Evolutionary conservation across 352 stramenopile species (phyloP), one percentile per base, ranked within the genome.

Genomic region (Phytophthora macrochlamydospora): DNA sequence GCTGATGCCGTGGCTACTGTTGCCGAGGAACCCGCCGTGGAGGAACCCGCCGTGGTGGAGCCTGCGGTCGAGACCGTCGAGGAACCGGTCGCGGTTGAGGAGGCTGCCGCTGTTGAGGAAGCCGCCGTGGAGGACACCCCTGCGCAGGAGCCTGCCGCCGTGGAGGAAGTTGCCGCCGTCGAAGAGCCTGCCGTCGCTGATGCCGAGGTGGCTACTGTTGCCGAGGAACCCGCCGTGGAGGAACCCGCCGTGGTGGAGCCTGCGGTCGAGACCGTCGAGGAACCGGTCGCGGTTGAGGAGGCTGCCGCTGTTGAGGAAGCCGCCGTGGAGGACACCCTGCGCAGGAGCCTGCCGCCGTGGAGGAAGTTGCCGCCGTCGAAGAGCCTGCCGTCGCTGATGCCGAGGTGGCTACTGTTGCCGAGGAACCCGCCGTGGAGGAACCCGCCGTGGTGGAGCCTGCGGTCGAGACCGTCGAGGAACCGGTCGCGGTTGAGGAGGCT

Each of bases 331-430:
- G 48, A n/a, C 12, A 14, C 13, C 8, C 24, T 24, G 18, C 18
- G 18, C 18, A 24, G 24, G 61, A 66, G 52, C 31, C 51, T 24
- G 43, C 35, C 46, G 59, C 45, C 35, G 35, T 0, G 35, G 35
- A 40, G 35, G 6, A 24, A 24, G 18, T 24, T 24, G 18, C 35
- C 9, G 35, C 35, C 35, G 35, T 40, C 9, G 35, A 40, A 9
- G 35, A 40, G 35, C 35, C 35, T 9, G 35, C 35, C 5, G 35
- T 40, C 35, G 9, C 35, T 5, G 35, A 40, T 11, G 35, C 35
- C 35, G 35, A 40, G 35, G 6, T 11, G 6, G 35, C 9, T 40
- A 11, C 35, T 40, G 35, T 11, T 0, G 9, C 35, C 35, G 35
- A 11, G 6, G 35, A 40, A 11, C 35, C 35, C 9, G 35, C 35